Evolutionary conservation across 2,329 filamentous ascomycete genomes (phyloP), one percentile per base, ranked within the genome.

Genomic region (Aspergillus pseudoterreus): DNA sequence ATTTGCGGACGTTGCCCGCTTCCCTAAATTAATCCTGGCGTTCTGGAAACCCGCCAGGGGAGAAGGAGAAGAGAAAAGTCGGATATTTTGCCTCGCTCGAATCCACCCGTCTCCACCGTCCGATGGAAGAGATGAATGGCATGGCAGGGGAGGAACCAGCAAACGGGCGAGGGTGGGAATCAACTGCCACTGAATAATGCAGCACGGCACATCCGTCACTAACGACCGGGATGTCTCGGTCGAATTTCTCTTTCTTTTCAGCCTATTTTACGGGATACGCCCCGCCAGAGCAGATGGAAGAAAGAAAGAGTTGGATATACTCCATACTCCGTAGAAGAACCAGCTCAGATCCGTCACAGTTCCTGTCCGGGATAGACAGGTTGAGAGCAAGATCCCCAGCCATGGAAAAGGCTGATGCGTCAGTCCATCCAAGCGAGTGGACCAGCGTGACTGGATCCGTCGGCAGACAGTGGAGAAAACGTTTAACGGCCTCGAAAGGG

Each of bases 371-470:
- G 39, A 42, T 42, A 42, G 19, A 42, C 15, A 42, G 6, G 39
- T 4, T 4, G 39, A 22, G 11, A 22, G 6, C 22, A 4, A 8
- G 15, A 8, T 21, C 39, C 35, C 35, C 35, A 38, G 35, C 35
- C 39, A 42, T 22, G 5, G 14, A 14, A 11, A 24, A 32, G 12
- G 42, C 42, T 27, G 42, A 24, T 24, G 21, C 15, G 39, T 21
- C 39, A 43, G 22, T 17, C 33, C n/a, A 39, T 21, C 33, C 35
- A 36, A 14, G 35, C 45, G 15, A 39, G 33, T 47, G 35, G 45
- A 39, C 45, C 45, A 30, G 45, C 45, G 45, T 22, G 35, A 47
- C 45, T 38, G 44, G 44, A 33, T 46, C 44, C 44, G 35, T 46
- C 30, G 35, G 22, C 35, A 21, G 27, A 27, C 45, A 27, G 45